Evolutionary conservation across 139 green algal genomes (phyloP), one percentile per base, ranked within the genome.

Genomic region (Chlorella vulgaris): DNA sequence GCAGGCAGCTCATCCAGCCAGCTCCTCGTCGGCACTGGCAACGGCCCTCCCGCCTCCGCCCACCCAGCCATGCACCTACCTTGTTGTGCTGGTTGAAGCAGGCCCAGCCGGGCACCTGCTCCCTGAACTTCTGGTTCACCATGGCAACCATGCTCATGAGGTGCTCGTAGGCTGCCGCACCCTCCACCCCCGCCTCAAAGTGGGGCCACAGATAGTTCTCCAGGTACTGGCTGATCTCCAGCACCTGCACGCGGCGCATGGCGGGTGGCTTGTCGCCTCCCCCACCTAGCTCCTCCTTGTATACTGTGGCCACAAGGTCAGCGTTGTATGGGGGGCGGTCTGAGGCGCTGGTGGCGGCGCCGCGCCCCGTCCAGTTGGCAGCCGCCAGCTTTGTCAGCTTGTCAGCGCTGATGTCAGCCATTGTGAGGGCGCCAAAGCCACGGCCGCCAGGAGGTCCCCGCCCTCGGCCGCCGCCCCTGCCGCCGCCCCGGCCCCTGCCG

Each of bases 161-260:
- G 76, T 98, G 94, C 83, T 87, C 87, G 50, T 80, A 75, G 63
- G 77, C 47, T 8, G 77, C 65, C 2, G 43, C 21, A 7, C 51
- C 69, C 61, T 43, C 77, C 47, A 55, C 24, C 22, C 53, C 77
- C 6, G 88, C 79, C 51, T 93, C 85, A 82, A 97, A 98, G 81
- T 97, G 85, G 1, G 92, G 96, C 93, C 91, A 97, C 39, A 99
- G 90, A 81, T 98, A 99, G 77, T 92, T 92, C 86, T 99, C 96
- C 86, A 99, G 82, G 81, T 98, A 99, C 89, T 97, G 93, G 2
- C 88, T 96, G 19, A 99, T 82, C 84, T 99, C 96, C 71, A 99
- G 90, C 69, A 92, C 61, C 82, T 86, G 79, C 28, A 94, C 74
- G 31, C 83, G 40, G 68, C 78, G 60, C 1, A 24, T 19, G 43